phyloP scores from a whole-genome alignment of 2,329 filamentous ascomycete species.

The Colletotrichum kahawae region DNA sequence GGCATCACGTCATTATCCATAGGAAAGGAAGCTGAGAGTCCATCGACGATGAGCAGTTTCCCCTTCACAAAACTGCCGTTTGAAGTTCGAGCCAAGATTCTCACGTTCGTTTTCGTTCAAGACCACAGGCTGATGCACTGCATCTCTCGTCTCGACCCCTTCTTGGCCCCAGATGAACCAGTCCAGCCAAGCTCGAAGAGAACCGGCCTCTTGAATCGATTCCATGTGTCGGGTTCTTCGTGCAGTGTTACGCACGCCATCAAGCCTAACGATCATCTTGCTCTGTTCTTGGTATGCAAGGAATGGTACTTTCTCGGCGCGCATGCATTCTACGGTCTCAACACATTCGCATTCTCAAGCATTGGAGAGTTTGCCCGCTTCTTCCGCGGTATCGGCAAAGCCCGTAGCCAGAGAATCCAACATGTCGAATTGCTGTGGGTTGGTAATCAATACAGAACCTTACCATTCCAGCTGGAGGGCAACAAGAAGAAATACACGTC shows the following conservation, averaged over 20 bases:
- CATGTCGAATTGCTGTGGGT: conserved; percentile 49
- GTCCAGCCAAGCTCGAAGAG: background rate
- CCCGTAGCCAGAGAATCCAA: conserved; percentile 45
- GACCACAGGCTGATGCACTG: conserved; percentile 41
- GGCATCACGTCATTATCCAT: background rate
- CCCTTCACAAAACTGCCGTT: conserved; percentile 35
- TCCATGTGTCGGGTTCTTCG: conserved; percentile 38
- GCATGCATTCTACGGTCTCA: conserved; percentile 52
- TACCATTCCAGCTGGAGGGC: conserved; percentile 13
- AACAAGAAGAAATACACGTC: conserved; percentile 34
- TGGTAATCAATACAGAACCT: conserved; percentile 37
- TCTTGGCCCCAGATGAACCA: conserved; percentile 24
- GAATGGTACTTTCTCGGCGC: conserved; percentile 43
- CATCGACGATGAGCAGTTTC: conserved; percentile 9
- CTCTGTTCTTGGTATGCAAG: conserved; percentile 43
- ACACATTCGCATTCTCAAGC: conserved; percentile 58
- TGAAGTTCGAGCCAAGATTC: conserved; percentile 37
- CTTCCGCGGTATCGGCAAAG: conserved; percentile 41
- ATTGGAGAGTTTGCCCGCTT: conserved; percentile 57
- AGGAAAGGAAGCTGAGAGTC: background rate
- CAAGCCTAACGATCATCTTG: conserved; percentile 41
- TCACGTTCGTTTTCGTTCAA: conserved; percentile 41
- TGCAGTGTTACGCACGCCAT: conserved; percentile 37
- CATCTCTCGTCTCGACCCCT: conserved; percentile 48
- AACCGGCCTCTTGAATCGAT: conserved; percentile 37